Evolutionary conservation across 1,139 yeast species (phyloP).

Genomic region (Ogataea hybrid): DNA sequence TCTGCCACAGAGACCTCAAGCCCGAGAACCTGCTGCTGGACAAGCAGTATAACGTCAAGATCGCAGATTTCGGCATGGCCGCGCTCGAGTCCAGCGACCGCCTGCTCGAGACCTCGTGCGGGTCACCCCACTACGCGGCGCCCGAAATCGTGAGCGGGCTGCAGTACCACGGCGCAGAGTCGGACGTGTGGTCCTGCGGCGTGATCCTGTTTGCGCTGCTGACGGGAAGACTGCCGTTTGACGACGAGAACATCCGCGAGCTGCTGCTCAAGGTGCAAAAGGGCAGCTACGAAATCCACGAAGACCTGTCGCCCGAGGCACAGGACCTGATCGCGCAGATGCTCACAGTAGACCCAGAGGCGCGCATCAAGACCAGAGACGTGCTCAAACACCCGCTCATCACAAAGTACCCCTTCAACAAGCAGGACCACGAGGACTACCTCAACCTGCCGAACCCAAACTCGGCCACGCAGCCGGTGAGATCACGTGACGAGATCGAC

Average conservation of each 20-base stretch:
- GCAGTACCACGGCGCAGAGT: constrained; percentile 93
- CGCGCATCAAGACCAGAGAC: constrained; percentile 71
- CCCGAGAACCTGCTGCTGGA: constrained; percentile 92
- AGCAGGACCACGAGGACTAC: constrained; percentile 28
- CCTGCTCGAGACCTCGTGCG: constrained; percentile 91
- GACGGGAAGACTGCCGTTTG: constrained; percentile 95
- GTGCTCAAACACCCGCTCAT: constrained; percentile 80
- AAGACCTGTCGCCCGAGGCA: constrained; percentile 76
- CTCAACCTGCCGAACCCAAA: constrained; percentile 31
- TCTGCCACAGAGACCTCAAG: constrained; percentile 92
- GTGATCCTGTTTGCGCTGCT: constrained; percentile 88
- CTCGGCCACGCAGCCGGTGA: constrained; percentile 40
- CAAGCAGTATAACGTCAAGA: constrained; percentile 83
- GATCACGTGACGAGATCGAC: constrained; percentile 62
- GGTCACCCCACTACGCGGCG: constrained; percentile 97
- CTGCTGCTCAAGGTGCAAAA: constrained; percentile 85
- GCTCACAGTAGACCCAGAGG: constrained; percentile 76
- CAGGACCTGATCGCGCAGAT: constrained; percentile 79
- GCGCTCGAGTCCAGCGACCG: constrained; percentile 87
- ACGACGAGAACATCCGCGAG: constrained; percentile 89
- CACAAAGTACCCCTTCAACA: constrained; percentile 58
- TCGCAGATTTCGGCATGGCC: constrained; percentile 99
- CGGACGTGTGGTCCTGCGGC: constrained; percentile 99
- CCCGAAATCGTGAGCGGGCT: constrained; percentile 97
- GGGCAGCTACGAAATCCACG: constrained; percentile 85